Conservation (phyloP, 2,329 filamentous ascomycete genomes). For the Aureobasidium lini region DNA sequence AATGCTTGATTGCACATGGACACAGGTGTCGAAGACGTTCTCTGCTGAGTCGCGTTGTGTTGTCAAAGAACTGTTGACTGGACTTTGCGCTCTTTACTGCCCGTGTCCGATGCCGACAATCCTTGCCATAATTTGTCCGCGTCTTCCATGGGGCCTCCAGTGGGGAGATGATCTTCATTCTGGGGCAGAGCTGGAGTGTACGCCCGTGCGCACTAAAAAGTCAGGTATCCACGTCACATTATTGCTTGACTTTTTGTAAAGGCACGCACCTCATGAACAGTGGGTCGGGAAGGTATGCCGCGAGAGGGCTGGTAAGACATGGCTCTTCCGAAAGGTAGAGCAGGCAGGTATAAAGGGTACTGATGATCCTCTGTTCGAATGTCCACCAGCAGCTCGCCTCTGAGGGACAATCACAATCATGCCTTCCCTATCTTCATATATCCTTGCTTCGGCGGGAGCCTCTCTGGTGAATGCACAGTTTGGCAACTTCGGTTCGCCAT, state of each 20-base stretch:
- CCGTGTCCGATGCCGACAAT: background rate
- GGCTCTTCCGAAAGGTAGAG: background rate
- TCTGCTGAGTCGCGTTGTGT: too few species aligned
- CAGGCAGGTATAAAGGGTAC: background rate
- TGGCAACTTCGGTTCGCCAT: slow-evolving; percentile 16
- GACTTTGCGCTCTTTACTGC: background rate
- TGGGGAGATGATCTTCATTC: slow-evolving; percentile 12
- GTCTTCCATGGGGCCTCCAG: slow-evolving; percentile 12
- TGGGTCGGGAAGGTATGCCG: background rate
- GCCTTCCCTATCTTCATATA: slow-evolving; percentile 7
- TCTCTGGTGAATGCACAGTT: slow-evolving; percentile 15
- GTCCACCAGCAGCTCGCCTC: background rate
- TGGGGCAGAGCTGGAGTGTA: slow-evolving; percentile 1
- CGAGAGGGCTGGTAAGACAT: background rate
- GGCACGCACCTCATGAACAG: background rate
- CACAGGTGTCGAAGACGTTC: background rate
- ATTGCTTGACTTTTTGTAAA: background rate
- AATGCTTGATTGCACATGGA: background rate
- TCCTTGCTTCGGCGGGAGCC: slow-evolving; percentile 13
- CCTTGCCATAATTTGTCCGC: background rate
- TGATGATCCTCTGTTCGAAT: background rate
- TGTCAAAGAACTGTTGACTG: too few species aligned
- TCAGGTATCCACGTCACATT: slow-evolving; percentile 12
- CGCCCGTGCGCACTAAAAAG: background rate
- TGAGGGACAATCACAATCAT: slow-evolving; percentile 3